These are phyloP conservation scores for Cladorrhinum sp. DNA, from an alignment of 2,329 filamentous ascomycete species.

Conservation along the genomic window DNA sequence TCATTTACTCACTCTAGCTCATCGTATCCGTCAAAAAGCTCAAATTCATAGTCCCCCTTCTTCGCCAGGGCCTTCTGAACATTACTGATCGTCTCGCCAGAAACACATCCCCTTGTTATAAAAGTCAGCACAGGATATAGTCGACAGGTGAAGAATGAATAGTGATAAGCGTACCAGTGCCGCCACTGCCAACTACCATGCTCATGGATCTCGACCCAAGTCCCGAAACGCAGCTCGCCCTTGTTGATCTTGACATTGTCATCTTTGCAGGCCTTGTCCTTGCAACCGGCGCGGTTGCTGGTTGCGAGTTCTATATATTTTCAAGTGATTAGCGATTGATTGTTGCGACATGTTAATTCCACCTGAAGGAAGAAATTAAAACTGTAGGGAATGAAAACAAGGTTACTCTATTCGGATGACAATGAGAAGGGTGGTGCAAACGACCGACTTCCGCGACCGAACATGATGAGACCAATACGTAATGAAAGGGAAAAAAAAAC, in stretches of 20 bases:
- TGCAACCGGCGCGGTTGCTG: conserved; percentile 71
- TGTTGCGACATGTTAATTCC: too few species aligned
- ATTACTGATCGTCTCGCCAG: conserved; percentile 68
- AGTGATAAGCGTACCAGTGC: conserved; percentile 67
- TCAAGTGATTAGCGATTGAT: neutral
- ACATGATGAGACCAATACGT: neutral
- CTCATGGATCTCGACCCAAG: conserved; percentile 62
- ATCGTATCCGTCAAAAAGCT: conserved; percentile 76
- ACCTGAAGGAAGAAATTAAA: too few species aligned
- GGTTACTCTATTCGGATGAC: too few species aligned
- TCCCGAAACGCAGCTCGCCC: conserved; percentile 74
- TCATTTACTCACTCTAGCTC: conserved; percentile 61
- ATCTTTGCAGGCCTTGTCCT: conserved; percentile 71
- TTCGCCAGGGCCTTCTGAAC: conserved; percentile 55
- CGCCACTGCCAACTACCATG: conserved; percentile 72
- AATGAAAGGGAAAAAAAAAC: conserved; percentile 9
- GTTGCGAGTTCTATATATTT: conserved; percentile 62
- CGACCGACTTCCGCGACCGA: neutral
- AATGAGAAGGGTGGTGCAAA: neutral
- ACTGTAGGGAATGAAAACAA: too few species aligned
- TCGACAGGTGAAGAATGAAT: neutral
- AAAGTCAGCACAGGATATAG: neutral
- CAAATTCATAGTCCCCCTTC: conserved; percentile 53
- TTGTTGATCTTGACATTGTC: conserved; percentile 68
- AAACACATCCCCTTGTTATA: conserved; percentile 75